phyloP scores from a whole-genome alignment of 2,329 filamentous ascomycete species.

The Onygenales sp. region DNA sequence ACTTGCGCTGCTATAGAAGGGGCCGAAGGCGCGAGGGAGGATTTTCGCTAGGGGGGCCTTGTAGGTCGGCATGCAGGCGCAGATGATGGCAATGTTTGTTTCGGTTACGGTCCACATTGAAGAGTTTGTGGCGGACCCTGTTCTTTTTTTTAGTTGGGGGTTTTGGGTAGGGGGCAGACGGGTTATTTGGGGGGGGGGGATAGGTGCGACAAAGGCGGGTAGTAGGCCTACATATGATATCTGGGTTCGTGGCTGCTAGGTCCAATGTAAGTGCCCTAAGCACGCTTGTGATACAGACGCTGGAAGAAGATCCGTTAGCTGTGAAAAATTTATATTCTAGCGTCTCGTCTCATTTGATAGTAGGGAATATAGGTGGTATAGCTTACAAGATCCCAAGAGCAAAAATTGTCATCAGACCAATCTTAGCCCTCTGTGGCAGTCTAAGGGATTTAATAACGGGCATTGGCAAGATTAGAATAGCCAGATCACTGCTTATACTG shows the following conservation, averaged over 20 bases:
- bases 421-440: constrained; percentile 34
- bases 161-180: background rate
- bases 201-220: background rate
- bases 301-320: constrained; percentile 5
- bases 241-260: background rate
- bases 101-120: constrained; percentile 27
- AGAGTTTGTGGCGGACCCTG: background rate
- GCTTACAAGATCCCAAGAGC: constrained; percentile 28
- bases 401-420: constrained; percentile 38
- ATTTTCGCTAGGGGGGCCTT: constrained; percentile 16
- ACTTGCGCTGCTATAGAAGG: background rate
- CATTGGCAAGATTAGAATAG: constrained; percentile 26
- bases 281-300: constrained; percentile 22
- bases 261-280: constrained; percentile 24
- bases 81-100: constrained; percentile 27
- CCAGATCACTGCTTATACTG: constrained; percentile 26
- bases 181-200: background rate
- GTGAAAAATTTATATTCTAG: background rate
- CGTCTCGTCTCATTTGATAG: background rate
- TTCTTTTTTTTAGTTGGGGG: background rate
- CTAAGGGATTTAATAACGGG: constrained; percentile 21
- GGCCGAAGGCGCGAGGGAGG: constrained; percentile 12
- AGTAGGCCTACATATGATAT: background rate
- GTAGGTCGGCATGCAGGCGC: constrained; percentile 29
- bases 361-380: background rate